Conservation (phyloP, 768 basidiomycete species). For the Phaffia tasmanica region DNA sequence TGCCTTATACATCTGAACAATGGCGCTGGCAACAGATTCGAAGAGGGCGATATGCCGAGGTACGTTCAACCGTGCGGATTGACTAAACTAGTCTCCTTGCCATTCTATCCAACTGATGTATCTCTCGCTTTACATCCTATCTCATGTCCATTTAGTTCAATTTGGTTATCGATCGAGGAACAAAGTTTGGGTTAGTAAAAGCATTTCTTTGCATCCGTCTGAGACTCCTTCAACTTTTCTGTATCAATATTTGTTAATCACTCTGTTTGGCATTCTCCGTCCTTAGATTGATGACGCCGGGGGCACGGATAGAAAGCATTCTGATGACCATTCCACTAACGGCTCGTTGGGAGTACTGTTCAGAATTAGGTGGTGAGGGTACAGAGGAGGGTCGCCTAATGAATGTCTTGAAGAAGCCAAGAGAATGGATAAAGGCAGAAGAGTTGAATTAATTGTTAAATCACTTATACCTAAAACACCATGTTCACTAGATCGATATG, state of each 20-base stretch:
- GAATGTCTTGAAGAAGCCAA: conserved; percentile 52
- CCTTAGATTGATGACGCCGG: no score
- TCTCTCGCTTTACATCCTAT: not conserved
- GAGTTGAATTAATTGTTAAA: no score
- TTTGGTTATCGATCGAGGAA: conserved; percentile 9
- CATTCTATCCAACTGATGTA: not conserved
- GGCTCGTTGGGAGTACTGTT: conserved; percentile 82
- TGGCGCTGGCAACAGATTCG: conserved; percentile 88
- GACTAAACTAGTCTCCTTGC: no score
- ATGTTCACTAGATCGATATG: no score
- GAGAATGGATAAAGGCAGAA: conserved; percentile 49
- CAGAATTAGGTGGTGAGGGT: conserved; percentile 55
- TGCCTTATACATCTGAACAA: conserved; percentile 44
- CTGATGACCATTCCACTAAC: conserved; percentile 54
- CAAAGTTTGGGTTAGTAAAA: conserved; percentile 46
- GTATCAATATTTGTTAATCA: no score
- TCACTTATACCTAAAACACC: no score
- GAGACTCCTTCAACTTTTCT: not conserved
- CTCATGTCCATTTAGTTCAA: no score
- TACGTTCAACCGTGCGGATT: conserved; percentile 73
- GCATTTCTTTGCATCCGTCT: conserved; percentile 79
- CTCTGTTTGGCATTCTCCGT: no score
- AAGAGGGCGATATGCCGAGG: conserved; percentile 57
- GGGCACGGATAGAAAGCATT: not conserved
- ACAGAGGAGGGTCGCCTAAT: conserved; percentile 59